Base-by-base conservation (phyloP, 1,284 basidiomycete species). In the Puccinia horiana region DNA sequence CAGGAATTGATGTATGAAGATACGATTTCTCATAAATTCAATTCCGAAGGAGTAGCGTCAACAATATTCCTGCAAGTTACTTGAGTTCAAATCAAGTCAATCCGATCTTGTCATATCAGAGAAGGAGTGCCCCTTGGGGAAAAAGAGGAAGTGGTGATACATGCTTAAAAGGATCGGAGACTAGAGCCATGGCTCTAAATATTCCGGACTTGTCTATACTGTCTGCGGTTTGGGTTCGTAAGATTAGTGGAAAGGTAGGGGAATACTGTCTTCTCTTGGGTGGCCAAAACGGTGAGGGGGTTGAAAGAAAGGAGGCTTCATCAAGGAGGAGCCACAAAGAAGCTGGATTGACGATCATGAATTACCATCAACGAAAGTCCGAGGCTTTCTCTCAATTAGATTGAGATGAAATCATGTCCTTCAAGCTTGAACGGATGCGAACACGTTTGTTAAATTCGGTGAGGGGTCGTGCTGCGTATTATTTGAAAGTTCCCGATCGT, bases 401-500 rank as follows among this genome's bases (percentile, higher is more conserved):
- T 8, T 69, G 40, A 69, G 37, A 35, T 29, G 35, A 69, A 2
- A 14, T n/a, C 12, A n/a, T 44, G 1, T 6, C 49, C 32, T 18
- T 77, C 63, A 77, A 65, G 76, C 76, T 44, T 77, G 76, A 26
- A 77, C 63, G 18, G 76, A 67, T 26, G 76, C 63, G 37, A 77
- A 67, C 4, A 52, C 63, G 37, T 54, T 77, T 63, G 76, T 40
- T n/a, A 77, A 37, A n/a, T 77, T 65, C 18, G 76, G 40, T 44
- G 58, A 65, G 29, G 76, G 29, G 29, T 77, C 76, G 63, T 67
- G 63, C n/a, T 77, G 76, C 18, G n/a, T 16, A 37, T 49, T 77
- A 40, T 29, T 54, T 32, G 76, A 52, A 35, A 44, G 58, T 77
- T 77, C 74, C 32, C 52, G 76, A 26, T 67, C 76, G 26, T 77